Conservation (phyloP, 805 yeast genomes). For the Candida sphagnicola region DNA sequence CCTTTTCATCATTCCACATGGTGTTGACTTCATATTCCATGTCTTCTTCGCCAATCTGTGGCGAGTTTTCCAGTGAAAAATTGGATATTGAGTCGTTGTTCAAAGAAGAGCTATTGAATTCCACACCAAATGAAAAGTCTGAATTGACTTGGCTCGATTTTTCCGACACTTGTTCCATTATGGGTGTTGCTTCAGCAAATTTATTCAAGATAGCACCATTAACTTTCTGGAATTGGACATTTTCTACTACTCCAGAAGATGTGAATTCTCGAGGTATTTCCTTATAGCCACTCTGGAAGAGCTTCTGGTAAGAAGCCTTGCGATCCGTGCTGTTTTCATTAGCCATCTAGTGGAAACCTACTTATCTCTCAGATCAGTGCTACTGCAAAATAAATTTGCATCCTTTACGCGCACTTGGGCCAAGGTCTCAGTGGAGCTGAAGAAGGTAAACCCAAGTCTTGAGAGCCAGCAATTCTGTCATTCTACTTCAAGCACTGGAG, state of each 20-base stretch:
- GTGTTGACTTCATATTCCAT: not conserved
- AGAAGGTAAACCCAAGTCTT: no score
- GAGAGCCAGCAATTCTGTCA: no score
- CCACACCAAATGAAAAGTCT: not conserved
- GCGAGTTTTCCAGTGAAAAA: not conserved
- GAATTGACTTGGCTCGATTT: not conserved
- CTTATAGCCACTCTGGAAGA: constrained; percentile 4
- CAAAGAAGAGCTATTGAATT: not conserved
- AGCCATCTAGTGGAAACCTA: not conserved
- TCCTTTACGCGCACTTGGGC: not conserved
- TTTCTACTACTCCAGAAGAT: not conserved
- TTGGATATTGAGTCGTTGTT: not conserved
- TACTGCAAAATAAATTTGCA: no score
- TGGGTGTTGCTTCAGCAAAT: not conserved
- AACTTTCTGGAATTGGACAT: not conserved
- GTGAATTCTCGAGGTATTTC: not conserved
- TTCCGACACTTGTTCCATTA: not conserved
- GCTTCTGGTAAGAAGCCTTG: constrained; percentile 1
- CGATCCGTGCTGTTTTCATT: not conserved
- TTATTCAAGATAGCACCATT: not conserved
- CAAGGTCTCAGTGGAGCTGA: no score
- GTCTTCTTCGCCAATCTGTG: not conserved
- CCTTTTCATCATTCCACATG: not conserved
- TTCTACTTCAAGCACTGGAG: no score
- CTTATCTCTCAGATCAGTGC: no score